Percentiles rank a stretch among this genome's conserved stretches.
Conservation (phyloP, 805 yeast genomes). For the Saturnispora hagleri region DNA sequence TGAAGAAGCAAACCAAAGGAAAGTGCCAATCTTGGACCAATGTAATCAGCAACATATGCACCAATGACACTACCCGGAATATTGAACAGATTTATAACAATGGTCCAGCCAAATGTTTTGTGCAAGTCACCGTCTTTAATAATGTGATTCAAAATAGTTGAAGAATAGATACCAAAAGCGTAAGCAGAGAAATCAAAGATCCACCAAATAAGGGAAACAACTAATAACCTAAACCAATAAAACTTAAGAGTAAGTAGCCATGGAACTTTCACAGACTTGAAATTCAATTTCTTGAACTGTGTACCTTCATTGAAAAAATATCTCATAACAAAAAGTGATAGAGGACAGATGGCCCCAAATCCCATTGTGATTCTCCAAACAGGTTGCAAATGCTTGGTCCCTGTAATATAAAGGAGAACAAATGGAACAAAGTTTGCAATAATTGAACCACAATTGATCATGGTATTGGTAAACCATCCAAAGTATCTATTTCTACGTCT, state of each 20-base stretch:
- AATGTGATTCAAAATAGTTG: slow-evolving; percentile 52
- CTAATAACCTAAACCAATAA: slow-evolving; percentile 70
- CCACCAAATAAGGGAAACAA: slow-evolving; percentile 81
- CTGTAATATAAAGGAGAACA: slow-evolving; percentile 77
- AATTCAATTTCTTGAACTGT: slow-evolving; percentile 58
- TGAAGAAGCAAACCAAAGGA: slow-evolving; percentile 61
- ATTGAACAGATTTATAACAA: slow-evolving; percentile 78
- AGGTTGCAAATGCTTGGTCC: slow-evolving; percentile 57
- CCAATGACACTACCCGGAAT: slow-evolving; percentile 87
- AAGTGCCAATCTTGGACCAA: slow-evolving; percentile 82
- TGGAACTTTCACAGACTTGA: slow-evolving; percentile 59
- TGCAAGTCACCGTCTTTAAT: slow-evolving; percentile 55
- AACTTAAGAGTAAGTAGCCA: slow-evolving; percentile 60
- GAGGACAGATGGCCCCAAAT: slow-evolving; percentile 82
- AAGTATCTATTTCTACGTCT: slow-evolving; percentile 86
- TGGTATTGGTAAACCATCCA: slow-evolving; percentile 77
- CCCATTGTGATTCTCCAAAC: slow-evolving; percentile 93
- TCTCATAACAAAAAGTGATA: slow-evolving; percentile 69
- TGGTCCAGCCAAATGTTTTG: slow-evolving; percentile 85
- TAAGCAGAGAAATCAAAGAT: slow-evolving; percentile 81
- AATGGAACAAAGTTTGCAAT: slow-evolving; percentile 76
- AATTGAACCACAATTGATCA: slow-evolving; percentile 85
- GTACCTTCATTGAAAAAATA: slow-evolving; percentile 66
- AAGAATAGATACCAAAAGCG: slow-evolving; percentile 79
- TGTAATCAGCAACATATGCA: slow-evolving; percentile 69